These are phyloP conservation scores for Pisolithus tinctorius DNA, from an alignment of 768 basidiomycete species.

Conservation along the genomic window DNA sequence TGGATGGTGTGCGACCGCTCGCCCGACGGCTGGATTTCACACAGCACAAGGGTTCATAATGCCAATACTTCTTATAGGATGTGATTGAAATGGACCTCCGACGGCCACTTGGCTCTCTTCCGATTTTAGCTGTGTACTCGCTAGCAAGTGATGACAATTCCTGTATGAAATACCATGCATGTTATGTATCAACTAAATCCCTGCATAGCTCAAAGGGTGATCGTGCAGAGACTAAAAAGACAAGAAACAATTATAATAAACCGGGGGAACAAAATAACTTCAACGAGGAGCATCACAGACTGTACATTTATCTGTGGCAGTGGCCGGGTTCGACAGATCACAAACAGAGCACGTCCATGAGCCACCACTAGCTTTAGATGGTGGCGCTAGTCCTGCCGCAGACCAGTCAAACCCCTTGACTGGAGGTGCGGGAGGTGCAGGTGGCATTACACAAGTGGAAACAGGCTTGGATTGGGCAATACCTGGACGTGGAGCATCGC, in stretches of 20 bases:
- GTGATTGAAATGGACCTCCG: slow-evolving; percentile 7
- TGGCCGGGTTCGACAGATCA: slow-evolving; percentile 38
- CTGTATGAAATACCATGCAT: slow-evolving; percentile 4
- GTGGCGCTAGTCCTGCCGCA: slow-evolving; percentile 29
- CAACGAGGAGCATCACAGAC: slow-evolving; percentile 42
- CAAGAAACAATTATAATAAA: slow-evolving; percentile 2
- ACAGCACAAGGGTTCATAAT: slow-evolving; percentile 20
- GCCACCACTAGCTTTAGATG: slow-evolving; percentile 16
- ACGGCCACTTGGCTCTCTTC: slow-evolving; percentile 13
- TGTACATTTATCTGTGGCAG: slow-evolving; percentile 39
- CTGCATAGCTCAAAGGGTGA: not conserved
- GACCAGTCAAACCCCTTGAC: slow-evolving; percentile 31
- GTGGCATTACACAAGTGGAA: slow-evolving; percentile 1
- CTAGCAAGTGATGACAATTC: not conserved
- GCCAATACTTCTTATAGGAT: slow-evolving; percentile 14
- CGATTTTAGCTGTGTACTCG: slow-evolving; percentile 1
- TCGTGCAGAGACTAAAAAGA: not conserved
- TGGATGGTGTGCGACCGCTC: slow-evolving; percentile 48
- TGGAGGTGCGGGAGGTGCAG: not conserved
- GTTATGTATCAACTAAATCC: slow-evolving; percentile 5
- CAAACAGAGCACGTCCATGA: slow-evolving; percentile 38
- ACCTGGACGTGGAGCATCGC: slow-evolving; percentile 32
- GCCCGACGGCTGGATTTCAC: slow-evolving; percentile 71
- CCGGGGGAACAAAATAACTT: slow-evolving; percentile 5
- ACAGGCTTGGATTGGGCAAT: not conserved